Evolutionary conservation across 768 basidiomycete species (phyloP).

Genomic region (Hericium erinaceus): DNA sequence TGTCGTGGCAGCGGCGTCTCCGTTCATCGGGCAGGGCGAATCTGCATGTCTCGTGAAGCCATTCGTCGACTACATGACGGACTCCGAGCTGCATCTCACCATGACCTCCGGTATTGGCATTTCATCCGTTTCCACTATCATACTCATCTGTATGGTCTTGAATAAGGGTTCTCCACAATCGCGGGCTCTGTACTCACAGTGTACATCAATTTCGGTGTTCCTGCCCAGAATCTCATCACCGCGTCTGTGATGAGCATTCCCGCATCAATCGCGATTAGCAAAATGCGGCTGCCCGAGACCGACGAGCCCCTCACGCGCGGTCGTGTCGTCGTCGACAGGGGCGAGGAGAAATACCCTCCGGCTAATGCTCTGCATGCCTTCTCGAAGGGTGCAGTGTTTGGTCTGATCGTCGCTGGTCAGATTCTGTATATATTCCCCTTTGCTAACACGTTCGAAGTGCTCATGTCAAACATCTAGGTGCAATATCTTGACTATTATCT

Average conservation of each 20-base stretch:
- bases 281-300: constrained; percentile 74
- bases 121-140: neutral
- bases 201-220: constrained; percentile 73
- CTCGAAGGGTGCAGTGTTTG: constrained; percentile 76
- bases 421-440: constrained; percentile 48
- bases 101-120: constrained; percentile 68
- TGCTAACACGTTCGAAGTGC: neutral
- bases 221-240: constrained; percentile 71
- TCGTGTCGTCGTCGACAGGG: constrained; percentile 70
- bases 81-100: constrained; percentile 75
- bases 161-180: constrained; percentile 74
- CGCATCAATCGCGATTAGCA: constrained; percentile 87
- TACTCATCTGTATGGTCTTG: no score
- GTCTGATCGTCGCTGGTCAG: constrained; percentile 79
- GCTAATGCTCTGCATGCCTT: constrained; percentile 87
- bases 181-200: constrained; percentile 84
- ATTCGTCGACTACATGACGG: constrained; percentile 78
- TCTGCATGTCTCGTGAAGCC: constrained; percentile 80
- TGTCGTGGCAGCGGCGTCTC: constrained; percentile 85
- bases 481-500: constrained; percentile 78
- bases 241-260: constrained; percentile 94
- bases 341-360: constrained; percentile 45
- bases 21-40: constrained; percentile 91
- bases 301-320: constrained; percentile 86
- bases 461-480: constrained; percentile 32